Evolutionary conservation across 257 asterid species (phyloP).

Genomic region (Solanum virginianum): DNA sequence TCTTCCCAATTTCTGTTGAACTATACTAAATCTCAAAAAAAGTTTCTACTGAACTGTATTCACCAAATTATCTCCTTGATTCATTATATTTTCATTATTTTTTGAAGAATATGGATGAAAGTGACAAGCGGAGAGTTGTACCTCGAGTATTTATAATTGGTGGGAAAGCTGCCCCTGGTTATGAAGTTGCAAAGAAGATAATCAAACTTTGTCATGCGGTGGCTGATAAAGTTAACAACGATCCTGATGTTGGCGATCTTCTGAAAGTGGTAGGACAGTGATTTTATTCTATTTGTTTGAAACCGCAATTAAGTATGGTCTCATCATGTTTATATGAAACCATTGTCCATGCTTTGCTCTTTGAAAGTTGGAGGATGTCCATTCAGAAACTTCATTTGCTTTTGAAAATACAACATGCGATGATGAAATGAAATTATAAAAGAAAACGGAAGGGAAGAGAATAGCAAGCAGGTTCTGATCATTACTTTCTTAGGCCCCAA

Average conservation of each 20-base stretch:
- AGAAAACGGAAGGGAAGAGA: not conserved
- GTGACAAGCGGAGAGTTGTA: conserved; percentile 30
- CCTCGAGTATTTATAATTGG: conserved; percentile 47
- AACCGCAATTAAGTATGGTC: not conserved
- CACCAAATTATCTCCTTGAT: not conserved
- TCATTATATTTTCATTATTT: not conserved
- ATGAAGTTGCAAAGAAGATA: conserved; percentile 41
- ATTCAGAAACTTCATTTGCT: not conserved
- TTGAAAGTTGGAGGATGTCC: not conserved
- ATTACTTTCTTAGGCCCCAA: not conserved
- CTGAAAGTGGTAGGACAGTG: conserved; percentile 35
- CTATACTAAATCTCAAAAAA: not conserved
- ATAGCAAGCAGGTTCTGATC: not conserved
- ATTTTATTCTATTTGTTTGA: not conserved
- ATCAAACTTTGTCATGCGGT: conserved; percentile 47
- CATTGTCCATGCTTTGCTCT: not conserved
- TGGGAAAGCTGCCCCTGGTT: conserved; percentile 54
- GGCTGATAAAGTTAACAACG: conserved; percentile 34
- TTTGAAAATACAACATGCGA: not conserved
- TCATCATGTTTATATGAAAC: not conserved
- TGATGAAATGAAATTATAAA: not conserved
- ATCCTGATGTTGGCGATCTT: conserved; percentile 33
- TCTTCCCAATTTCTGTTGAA: not conserved
- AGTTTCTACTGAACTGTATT: not conserved
- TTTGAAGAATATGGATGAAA: conserved; percentile 30